Evolutionary conservation across 2,329 filamentous ascomycete genomes (phyloP), one percentile per base, ranked within the genome.

Genomic region (Phialophora verrucosa): DNA sequence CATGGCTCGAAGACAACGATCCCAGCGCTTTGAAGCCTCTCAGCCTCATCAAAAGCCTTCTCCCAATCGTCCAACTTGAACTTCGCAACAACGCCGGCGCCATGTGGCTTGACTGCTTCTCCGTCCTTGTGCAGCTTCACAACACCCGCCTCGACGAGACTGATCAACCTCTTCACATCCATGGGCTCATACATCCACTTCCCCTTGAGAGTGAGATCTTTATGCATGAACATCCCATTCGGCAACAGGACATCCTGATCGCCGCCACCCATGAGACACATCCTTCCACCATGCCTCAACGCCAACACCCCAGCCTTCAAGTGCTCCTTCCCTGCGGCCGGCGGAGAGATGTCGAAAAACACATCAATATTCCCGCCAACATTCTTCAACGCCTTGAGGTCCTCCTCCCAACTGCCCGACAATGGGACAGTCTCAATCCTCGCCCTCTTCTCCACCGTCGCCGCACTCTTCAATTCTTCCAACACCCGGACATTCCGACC

Each of bases 311-410:
- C 77, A 1, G 72, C 70, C 68, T 78, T 77, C 20, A 81, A 70
- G 57, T 81, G 81, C 1, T 78, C 75, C 3, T 78, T 77, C 3
- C 74, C 73, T 1, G 69, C 70, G 2, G 77, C 77, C 0, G 76
- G 74, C 0, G 83, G 83, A 0, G 80, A 79, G 32, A 84, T 79
- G 68, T 86, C 84, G 61, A 84, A 75, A 65, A 78, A 81, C 0
- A 78, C 81, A 69, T 86, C 83, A 5, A 78, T 74, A 10, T 71
- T 68, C 0, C 77, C 78, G 29, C 75, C 74, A 0, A 71, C 70
- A 29, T 69, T 68, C 35, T 53, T 53, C 29, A 84, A 68, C 0
- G 76, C 76, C 0, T 71, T 70, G 0, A 76, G 69, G 29, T 82
- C 83, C 3, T 68, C 72, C 7, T 76, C 73, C 17, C 76, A 71